Evolutionary conservation across 805 yeast species (phyloP).

Genomic region (Wickerhamiella domercqiae): DNA sequence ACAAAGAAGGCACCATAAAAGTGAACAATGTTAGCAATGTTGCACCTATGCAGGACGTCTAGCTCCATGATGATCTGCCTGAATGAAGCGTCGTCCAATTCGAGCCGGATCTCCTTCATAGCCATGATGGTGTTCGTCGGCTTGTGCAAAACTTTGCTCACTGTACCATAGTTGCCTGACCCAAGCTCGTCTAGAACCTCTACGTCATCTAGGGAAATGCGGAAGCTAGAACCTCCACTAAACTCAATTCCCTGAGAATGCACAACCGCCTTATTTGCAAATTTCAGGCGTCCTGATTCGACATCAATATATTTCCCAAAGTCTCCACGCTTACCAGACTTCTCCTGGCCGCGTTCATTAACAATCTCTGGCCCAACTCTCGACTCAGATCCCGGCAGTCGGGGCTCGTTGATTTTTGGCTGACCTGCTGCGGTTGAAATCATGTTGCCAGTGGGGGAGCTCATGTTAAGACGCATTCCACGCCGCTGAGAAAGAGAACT

Average conservation of each 20-base stretch:
- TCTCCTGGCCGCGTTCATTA: constrained; percentile 4
- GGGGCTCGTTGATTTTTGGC: constrained; percentile 2
- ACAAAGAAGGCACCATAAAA: constrained; percentile 95
- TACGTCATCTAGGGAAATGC: constrained; percentile 73
- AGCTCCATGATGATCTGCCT: constrained; percentile 92
- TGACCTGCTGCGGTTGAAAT: background rate
- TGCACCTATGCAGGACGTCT: constrained; percentile 83
- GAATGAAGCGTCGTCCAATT: constrained; percentile 84
- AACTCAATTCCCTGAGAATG: constrained; percentile 89
- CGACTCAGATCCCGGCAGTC: background rate
- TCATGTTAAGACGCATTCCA: constrained; percentile 20
- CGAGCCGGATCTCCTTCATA: constrained; percentile 89
- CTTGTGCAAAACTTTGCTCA: constrained; percentile 78
- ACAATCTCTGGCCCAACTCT: constrained; percentile 18
- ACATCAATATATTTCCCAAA: constrained; percentile 82
- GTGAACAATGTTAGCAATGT: constrained; percentile 81
- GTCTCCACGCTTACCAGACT: constrained; percentile 45
- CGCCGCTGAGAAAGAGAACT: constrained; percentile 24
- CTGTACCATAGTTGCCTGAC: constrained; percentile 93
- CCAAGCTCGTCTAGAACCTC: constrained; percentile 66
- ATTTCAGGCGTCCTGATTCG: constrained; percentile 79
- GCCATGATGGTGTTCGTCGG: constrained; percentile 93
- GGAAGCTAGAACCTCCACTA: constrained; percentile 71
- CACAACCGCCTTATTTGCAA: constrained; percentile 83
- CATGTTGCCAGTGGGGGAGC: constrained; percentile 4